Evolutionary conservation across 805 yeast genomes (phyloP), one percentile per base, ranked within the genome.

Genomic region (Soucietia sequanensis): DNA sequence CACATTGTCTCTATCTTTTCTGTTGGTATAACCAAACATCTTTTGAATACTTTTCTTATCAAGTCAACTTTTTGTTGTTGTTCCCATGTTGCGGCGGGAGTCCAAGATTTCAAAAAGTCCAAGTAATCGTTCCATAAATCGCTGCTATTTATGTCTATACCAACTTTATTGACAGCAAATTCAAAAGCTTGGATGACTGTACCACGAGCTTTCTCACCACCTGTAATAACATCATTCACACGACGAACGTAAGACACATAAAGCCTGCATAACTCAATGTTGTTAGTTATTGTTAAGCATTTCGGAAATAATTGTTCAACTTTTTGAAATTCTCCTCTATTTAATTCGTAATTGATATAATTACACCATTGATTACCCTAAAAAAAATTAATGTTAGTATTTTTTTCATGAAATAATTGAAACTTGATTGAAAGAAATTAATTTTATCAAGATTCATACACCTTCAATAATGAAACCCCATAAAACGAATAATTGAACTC

Each of bases 111-210:
- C 42, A 89, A 70, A 50, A 88, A 89, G 7, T 74, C 80, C n/a
- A 93, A 54, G 54, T 87, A 93, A 47, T 85, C 93, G 31, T 72
- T 68, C 96, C 96, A 91, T 27, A 93, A 61, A 2, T 68, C 67
- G 21, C 84, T 81, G 13, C 90, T 75, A 23, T 75, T 68, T 4
- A 83, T 75, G 55, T 93, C 98, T 21, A 78, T 60, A 0, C 96
- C 96, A 33, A 90, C 86, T 40, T 80, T 76, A 19, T 73, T 78
- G 13, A 85, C 65, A 1, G 95, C 95, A 54, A 84, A 77, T 41
- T 89, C 95, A 55, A 81, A 91, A 0, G 96, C 95, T 52, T 80
- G 83, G 12, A 82, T 68, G 10, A 90, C 84, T 2, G 76, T 73
- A 8, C 80, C 73, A 43, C 93, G 67, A 0, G 93, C 90, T 43